A percentile compares a stretch with the other conserved stretches of the same genome.
Evolutionary conservation across 2,329 filamentous ascomycete species (phyloP).

Genomic region (Balansia obtecta): DNA sequence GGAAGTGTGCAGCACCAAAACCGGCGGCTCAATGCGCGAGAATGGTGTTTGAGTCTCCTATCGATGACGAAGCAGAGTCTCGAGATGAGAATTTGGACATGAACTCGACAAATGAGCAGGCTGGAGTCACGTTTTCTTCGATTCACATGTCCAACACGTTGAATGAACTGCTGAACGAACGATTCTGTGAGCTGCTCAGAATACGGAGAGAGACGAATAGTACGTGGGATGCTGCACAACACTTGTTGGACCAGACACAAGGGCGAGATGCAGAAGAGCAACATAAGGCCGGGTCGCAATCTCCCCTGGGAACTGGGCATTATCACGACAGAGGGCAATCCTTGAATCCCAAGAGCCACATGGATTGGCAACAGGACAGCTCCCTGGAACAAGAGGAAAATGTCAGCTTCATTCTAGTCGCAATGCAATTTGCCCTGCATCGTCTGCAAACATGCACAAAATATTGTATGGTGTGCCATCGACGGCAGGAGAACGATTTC

Average conservation of each 20-base stretch:
- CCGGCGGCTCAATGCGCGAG: constrained; percentile 45
- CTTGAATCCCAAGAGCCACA: constrained; percentile 5
- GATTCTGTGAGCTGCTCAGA: constrained; percentile 50
- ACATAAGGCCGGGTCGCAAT: background rate
- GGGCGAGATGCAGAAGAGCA: background rate
- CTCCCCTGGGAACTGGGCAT: background rate
- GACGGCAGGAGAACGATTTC: constrained; percentile 49
- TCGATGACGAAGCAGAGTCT: constrained; percentile 7
- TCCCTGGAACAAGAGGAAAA: constrained; percentile 17
- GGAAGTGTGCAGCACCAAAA: constrained; percentile 61
- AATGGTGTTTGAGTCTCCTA: constrained; percentile 28
- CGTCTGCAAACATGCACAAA: constrained; percentile 72
- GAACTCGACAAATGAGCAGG: background rate
- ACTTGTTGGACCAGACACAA: constrained; percentile 4
- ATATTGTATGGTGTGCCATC: constrained; percentile 79
- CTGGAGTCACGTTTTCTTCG: constrained; percentile 17
- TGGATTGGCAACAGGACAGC: constrained; percentile 18
- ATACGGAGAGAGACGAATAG: constrained; percentile 39
- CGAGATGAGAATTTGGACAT: background rate
- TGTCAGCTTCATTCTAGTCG: constrained; percentile 40
- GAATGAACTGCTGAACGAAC: constrained; percentile 44
- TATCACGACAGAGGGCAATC: background rate
- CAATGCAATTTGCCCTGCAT: constrained; percentile 65
- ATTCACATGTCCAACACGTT: constrained; percentile 64
- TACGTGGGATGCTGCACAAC: constrained; percentile 42